Evolutionary conservation across 2,329 filamentous ascomycete genomes (phyloP).

Genomic region (Cryphonectria parasitica): DNA sequence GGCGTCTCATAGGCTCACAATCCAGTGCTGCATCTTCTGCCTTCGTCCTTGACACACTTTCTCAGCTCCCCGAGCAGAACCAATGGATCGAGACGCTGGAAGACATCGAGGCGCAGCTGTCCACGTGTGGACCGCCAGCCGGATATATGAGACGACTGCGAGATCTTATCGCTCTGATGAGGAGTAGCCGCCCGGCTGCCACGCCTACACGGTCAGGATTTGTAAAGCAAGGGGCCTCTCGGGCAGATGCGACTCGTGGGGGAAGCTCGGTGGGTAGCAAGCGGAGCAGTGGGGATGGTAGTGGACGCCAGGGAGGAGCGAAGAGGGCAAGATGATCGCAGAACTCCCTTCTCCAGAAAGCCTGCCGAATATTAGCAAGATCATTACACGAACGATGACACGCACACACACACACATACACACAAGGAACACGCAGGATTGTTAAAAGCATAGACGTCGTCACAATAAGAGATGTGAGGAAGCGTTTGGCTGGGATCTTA

Average conservation of each 20-base stretch:
- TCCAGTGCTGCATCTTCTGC: slow-evolving; percentile 40
- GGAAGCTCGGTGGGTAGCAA: slow-evolving; percentile 18
- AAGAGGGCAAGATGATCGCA: slow-evolving; percentile 25
- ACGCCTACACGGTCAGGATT: not conserved
- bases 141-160: slow-evolving; percentile 39
- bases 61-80: slow-evolving; percentile 48
- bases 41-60: slow-evolving; percentile 52
- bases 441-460: not conserved
- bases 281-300: slow-evolving; percentile 19
- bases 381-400: not conserved
- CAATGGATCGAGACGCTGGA: slow-evolving; percentile 47
- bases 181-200: slow-evolving; percentile 28
- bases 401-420: not conserved
- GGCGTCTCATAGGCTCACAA: slow-evolving; percentile 49
- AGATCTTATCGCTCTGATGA: slow-evolving; percentile 36
- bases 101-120: slow-evolving; percentile 38
- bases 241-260: slow-evolving; percentile 24
- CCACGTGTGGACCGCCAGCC: slow-evolving; percentile 33
- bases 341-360: not conserved
- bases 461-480: not conserved
- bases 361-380: not conserved
- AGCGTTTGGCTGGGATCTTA: not conserved
- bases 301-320: slow-evolving; percentile 24
- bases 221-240: slow-evolving; percentile 19
- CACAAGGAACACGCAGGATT: not conserved